Base-by-base conservation (phyloP, 2,329 filamentous ascomycete species). In the Sordariomycetes sp. region DNA sequence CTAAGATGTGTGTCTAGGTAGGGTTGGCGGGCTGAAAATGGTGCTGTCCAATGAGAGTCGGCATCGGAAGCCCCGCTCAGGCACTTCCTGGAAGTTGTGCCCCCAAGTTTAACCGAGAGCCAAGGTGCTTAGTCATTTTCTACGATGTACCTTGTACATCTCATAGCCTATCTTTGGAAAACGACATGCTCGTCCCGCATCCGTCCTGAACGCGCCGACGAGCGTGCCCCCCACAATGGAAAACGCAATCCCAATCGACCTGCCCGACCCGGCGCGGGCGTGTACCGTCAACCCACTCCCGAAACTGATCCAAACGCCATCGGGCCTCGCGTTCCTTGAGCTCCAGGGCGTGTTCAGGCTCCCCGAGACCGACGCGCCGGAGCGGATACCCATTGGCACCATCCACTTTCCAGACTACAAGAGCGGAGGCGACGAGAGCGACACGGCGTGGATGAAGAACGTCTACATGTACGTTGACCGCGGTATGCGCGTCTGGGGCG, bases 391-490 rank as follows among this genome's bases (percentile, higher is more conserved):
- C 28, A 76, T 95, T 61, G 90, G 90, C 35, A 84, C 81, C 58
- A 77, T 95, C 34, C 79, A 86, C 35, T 95, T 95, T 64, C 90
- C 90, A 1, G 79, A 89, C 63, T 89, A 91, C 67, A 75, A 81
- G 56, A 70, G 80, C 10, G 72, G 79, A 32, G n/a, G 72, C 57
- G 74, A 74, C 52, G 64, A 68, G 0, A 74, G 74, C 17, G 79
- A 82, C 63, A 85, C 81, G 0, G 80, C 79, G 10, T 96, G 91
- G 91, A 95, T 92, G 88, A 95, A 90, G 71, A 79, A 82, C 39
- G 90, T 92, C 32, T 89, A 95, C 66, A 74, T 97, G 54, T 96
- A 92, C 67, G 81, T 97, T 4, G 94, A 92, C 6, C 82, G 86
- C 65, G 87, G 96, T 68, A 94, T 97, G 72, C 80, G 91, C 60